Evolutionary conservation across 371 early-diverging fungal species (phyloP), one percentile per base, ranked within the genome.

Genomic region (Actinomortierella wolfii): DNA sequence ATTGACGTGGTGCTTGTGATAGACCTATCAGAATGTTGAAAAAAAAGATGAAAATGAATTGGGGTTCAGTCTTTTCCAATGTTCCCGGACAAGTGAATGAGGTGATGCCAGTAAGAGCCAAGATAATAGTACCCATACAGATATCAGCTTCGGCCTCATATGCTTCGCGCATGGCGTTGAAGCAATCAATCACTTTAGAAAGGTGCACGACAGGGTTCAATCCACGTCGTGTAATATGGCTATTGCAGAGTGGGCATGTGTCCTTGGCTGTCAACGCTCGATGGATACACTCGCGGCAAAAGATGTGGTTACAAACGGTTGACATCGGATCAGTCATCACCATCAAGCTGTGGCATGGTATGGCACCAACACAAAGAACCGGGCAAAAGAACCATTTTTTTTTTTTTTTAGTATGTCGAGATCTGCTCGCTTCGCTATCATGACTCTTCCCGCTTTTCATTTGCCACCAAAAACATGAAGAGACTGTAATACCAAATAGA

Each of bases 191-290:
- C 13, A 76, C 26, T 5, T 57, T 41, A 14, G 54, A 71, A 23
- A 70, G 48, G 29, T 69, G 67, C 8, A 57, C 67, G 0, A 70
- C 57, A 0, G 7, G 53, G 42, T 62, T 70, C 24, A 76, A 43
- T 15, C 64, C 47, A 18, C 76, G 59, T 26, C 62, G 62, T 1
- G 63, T 62, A 17, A 70, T 49, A 48, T 57, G 67, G 15, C 47
- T 41, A 34, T 76, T 70, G 61, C 76, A 76, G 0, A 76, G 57
- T 5, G 76, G 76, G 48, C 76, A 76, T 17, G 57, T 64, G 1
- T 57, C 61, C 13, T 42, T 59, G 17, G 56, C 59, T 21, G 59
- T 50, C 34, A 76, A 48, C 8, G 71, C 66, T 20, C 51, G 59
- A 5, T 49, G 60, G 21, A 76, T 67, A 44, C 76, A 76, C 24